A percentile compares a stretch with the other conserved stretches of the same genome.
These are phyloP conservation scores for Ogataea henricii DNA, from an alignment of 805 yeast genomes.

Conservation along the genomic window DNA sequence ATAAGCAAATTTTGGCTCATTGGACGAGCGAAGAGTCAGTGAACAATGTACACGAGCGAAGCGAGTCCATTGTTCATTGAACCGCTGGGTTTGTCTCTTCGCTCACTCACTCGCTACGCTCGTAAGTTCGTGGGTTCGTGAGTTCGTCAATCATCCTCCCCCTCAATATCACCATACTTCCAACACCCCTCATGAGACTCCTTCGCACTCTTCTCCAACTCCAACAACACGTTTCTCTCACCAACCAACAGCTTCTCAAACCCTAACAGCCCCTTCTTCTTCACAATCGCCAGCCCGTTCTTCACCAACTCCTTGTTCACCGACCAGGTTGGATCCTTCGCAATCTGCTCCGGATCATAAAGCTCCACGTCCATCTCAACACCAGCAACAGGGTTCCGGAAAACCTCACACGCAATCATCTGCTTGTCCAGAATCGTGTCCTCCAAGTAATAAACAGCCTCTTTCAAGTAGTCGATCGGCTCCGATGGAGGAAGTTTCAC, in stretches of 20 bases:
- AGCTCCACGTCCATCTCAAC: constrained; percentile 53
- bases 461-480: constrained; percentile 55
- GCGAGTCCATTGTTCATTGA: no score
- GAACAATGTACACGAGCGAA: no score
- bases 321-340: constrained; percentile 56
- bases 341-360: constrained; percentile 56
- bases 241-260: constrained; percentile 40
- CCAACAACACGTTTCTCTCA: constrained; percentile 42
- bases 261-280: constrained; percentile 32
- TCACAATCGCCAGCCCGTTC: constrained; percentile 6
- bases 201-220: constrained; percentile 52
- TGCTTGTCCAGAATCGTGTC: constrained; percentile 53
- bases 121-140: not conserved
- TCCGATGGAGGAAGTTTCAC: constrained; percentile 58
- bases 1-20: no score
- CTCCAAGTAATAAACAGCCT: constrained; percentile 55
- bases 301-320: constrained; percentile 60
- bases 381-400: constrained; percentile 38
- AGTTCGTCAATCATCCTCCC: constrained; percentile 42
- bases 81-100: no score
- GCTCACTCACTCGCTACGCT: not conserved
- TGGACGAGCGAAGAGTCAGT: no score
- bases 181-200: constrained; percentile 61
- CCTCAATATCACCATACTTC: constrained; percentile 74
- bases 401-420: constrained; percentile 55